A percentile compares a stretch with the other conserved stretches of the same genome.
These are phyloP conservation scores for Aspergillus quadricinctus DNA, from an alignment of 2,329 filamentous ascomycete species.

Conservation along the genomic window DNA sequence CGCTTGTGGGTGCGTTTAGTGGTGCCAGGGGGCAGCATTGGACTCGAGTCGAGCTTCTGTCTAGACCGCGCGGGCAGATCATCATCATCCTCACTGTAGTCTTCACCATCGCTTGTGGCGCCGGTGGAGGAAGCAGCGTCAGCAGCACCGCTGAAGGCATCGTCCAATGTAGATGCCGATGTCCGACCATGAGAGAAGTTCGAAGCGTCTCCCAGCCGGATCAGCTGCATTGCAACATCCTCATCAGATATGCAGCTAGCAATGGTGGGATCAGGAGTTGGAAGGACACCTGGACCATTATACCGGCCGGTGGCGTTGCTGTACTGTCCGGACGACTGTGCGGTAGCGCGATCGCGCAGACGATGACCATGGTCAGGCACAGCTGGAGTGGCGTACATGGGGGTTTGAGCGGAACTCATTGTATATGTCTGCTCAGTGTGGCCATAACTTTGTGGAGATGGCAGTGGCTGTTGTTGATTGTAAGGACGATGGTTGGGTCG, in stretches of 20 bases:
- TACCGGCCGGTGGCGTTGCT: constrained; percentile 36
- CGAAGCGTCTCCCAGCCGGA: constrained; percentile 89
- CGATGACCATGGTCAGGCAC: constrained; percentile 57
- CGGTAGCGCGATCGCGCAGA: constrained; percentile 60
- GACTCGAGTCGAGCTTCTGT: constrained; percentile 39
- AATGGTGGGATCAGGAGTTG: constrained; percentile 95
- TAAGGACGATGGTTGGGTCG: constrained; percentile 75
- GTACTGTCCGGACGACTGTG: constrained; percentile 42
- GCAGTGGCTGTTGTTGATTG: constrained; percentile 69
- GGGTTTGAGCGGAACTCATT: constrained; percentile 26
- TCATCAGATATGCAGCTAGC: constrained; percentile 97
- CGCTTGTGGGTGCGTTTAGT: constrained; percentile 46
- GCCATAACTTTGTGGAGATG: constrained; percentile 76
- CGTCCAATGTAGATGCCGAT: constrained; percentile 87
- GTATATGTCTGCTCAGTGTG: constrained; percentile 44
- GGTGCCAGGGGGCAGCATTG: constrained; percentile 41
- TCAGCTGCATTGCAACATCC: constrained; percentile 93
- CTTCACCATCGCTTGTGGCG: constrained; percentile 73
- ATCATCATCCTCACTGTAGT: constrained; percentile 58
- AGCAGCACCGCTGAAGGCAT: constrained; percentile 85
- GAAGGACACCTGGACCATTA: constrained; percentile 60
- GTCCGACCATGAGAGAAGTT: constrained; percentile 91
- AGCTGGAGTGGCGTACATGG: constrained; percentile 59
- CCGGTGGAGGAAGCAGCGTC: constrained; percentile 81
- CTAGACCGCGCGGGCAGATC: constrained; percentile 46